Conservation (phyloP, 164 flowering plant genomes). For the Chimonanthus salicifolius region DNA sequence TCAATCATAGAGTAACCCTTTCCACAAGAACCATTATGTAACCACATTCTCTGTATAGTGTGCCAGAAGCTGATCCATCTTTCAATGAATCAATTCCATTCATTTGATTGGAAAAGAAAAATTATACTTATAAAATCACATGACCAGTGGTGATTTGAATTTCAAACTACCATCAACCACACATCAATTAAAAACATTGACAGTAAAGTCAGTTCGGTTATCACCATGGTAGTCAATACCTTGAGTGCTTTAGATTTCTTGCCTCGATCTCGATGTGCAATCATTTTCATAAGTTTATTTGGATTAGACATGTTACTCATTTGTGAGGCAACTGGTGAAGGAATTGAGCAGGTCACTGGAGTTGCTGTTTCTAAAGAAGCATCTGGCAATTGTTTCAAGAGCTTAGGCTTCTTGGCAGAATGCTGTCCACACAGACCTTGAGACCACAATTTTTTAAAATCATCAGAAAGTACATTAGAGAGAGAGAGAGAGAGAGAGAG, state of each 20-base stretch:
- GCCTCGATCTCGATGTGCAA: slow-evolving; percentile 69
- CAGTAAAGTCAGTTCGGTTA: not conserved
- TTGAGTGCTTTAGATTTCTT: slow-evolving; percentile 64
- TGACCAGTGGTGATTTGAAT: not conserved
- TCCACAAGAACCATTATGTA: too few relatives aligned
- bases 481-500: not conserved
- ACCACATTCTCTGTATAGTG: not conserved
- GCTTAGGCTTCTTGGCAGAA: slow-evolving; percentile 67
- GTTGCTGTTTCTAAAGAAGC: slow-evolving; percentile 46
- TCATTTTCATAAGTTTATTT: slow-evolving; percentile 60
- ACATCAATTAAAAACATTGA: not conserved
- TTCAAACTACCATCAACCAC: not conserved
- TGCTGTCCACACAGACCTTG: slow-evolving; percentile 65
- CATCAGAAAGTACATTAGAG: not conserved
- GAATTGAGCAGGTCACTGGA: slow-evolving; percentile 53
- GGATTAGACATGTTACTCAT: slow-evolving; percentile 92
- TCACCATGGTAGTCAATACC: slow-evolving; percentile 37
- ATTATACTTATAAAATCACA: not conserved
- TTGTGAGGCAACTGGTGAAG: slow-evolving; percentile 93
- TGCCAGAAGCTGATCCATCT: not conserved
- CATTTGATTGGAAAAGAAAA: not conserved
- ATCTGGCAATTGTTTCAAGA: slow-evolving; percentile 55
- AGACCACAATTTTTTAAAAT: slow-evolving; percentile 8
- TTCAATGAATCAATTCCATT: not conserved
- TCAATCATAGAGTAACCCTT: too few relatives aligned